Evolutionary conservation across 306 rosid species (phyloP).

Genomic region (Neltuma alba): DNA sequence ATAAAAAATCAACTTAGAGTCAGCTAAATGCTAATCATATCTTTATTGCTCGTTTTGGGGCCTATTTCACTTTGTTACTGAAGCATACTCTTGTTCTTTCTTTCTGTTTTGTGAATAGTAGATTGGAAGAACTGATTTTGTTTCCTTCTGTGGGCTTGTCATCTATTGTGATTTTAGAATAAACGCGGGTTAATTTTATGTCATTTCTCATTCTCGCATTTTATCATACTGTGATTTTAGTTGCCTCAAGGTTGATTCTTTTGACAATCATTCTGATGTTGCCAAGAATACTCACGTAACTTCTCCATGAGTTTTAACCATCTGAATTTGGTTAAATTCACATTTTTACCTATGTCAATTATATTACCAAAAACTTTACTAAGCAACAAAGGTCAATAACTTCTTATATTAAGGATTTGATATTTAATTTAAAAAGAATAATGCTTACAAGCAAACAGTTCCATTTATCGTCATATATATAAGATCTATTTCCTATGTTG

Average conservation of each 20-base stretch:
- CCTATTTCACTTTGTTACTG: background rate
- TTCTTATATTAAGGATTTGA: background rate
- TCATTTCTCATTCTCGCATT: background rate
- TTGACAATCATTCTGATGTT: background rate
- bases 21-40: no score
- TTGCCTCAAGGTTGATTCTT: background rate
- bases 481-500: no score
- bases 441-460: background rate
- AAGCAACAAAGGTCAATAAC: background rate
- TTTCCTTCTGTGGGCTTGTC: background rate
- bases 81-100: background rate
- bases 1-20: background rate
- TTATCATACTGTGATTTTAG: background rate
- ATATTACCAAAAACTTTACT: background rate
- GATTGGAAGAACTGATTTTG: background rate
- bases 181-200: background rate
- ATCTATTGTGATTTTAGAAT: background rate
- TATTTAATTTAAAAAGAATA: background rate
- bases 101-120: background rate
- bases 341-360: background rate
- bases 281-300: background rate
- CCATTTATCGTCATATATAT: no score
- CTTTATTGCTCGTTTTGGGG: background rate
- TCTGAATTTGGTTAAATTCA: background rate
- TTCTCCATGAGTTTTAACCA: background rate